These are phyloP conservation scores for Maudiozyma saulgeensis DNA, from an alignment of 805 yeast genomes.

Conservation along the genomic window DNA sequence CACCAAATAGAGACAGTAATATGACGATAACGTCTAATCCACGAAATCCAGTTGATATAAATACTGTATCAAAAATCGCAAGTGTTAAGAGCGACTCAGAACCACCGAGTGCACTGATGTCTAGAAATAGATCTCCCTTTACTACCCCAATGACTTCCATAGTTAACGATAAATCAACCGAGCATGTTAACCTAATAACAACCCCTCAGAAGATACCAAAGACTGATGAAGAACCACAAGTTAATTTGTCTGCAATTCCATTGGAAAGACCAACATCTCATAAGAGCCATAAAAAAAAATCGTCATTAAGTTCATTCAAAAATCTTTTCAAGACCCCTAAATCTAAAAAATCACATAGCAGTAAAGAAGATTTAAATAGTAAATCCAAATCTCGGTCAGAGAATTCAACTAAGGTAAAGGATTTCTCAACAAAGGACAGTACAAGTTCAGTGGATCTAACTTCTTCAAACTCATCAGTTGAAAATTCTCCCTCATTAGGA, in stretches of 20 bases:
- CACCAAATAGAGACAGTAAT: not conserved
- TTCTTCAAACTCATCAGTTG: not conserved
- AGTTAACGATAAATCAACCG: not conserved
- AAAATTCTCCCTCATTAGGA: slow-evolving; percentile 3
- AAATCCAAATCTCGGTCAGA: not conserved
- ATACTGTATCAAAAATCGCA: not conserved
- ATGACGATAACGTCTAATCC: not conserved
- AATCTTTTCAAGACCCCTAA: slow-evolving; percentile 27
- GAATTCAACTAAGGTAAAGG: not conserved
- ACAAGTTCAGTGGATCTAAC: not conserved
- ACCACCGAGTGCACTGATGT: not conserved
- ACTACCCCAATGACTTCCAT: not conserved
- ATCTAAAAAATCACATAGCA: slow-evolving; percentile 2
- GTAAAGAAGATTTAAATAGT: not conserved
- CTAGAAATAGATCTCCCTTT: not conserved
- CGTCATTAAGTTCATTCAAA: slow-evolving; percentile 23
- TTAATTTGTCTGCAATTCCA: not conserved
- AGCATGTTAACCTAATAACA: not conserved
- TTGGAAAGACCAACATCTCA: not conserved
- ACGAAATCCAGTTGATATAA: not conserved
- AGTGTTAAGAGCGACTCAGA: not conserved
- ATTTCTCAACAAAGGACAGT: not conserved
- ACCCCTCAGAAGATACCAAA: not conserved
- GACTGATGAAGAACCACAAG: not conserved
- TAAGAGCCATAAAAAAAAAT: slow-evolving; percentile 21